Percentiles rank a stretch among this genome's conserved stretches.
Evolutionary conservation across 1,284 basidiomycete species (phyloP).

Genomic region (Leucoagaricus sp.): DNA sequence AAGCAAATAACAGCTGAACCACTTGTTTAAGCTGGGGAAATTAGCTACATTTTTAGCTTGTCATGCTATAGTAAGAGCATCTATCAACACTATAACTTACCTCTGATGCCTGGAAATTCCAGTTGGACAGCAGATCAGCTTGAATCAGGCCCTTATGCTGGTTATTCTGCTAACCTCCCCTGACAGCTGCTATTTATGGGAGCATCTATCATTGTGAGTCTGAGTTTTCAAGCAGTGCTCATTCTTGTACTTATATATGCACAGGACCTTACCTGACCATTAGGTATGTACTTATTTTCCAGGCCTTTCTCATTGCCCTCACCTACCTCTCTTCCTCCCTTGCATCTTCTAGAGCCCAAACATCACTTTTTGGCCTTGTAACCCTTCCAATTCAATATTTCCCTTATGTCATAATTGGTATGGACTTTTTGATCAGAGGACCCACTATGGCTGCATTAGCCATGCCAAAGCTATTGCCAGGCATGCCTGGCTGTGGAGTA

Average conservation of each 20-base stretch:
- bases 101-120: background rate
- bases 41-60: conserved; percentile 71
- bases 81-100: background rate
- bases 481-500: conserved; percentile 78
- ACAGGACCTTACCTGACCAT: conserved; percentile 65
- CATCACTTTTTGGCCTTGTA: conserved; percentile 75
- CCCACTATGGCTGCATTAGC: conserved; percentile 54
- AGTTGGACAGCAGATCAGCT: conserved; percentile 68
- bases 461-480: conserved; percentile 72
- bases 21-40: conserved; percentile 44
- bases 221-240: too few relatives aligned
- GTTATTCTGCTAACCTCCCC: conserved; percentile 69
- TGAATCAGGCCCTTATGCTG: conserved; percentile 60
- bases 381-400: conserved; percentile 72
- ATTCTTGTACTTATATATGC: background rate
- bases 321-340: conserved; percentile 70
- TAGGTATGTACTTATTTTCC: conserved; percentile 58
- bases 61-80: conserved; percentile 73
- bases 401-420: conserved; percentile 71
- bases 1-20: background rate
- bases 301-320: conserved; percentile 71
- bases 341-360: conserved; percentile 63
- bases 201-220: conserved; percentile 59
- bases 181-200: conserved; percentile 70
- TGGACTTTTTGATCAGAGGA: conserved; percentile 74